These are phyloP conservation scores for Neofusicoccum sp. DNA, from an alignment of 2,329 filamentous ascomycete genomes.

Conservation along the genomic window DNA sequence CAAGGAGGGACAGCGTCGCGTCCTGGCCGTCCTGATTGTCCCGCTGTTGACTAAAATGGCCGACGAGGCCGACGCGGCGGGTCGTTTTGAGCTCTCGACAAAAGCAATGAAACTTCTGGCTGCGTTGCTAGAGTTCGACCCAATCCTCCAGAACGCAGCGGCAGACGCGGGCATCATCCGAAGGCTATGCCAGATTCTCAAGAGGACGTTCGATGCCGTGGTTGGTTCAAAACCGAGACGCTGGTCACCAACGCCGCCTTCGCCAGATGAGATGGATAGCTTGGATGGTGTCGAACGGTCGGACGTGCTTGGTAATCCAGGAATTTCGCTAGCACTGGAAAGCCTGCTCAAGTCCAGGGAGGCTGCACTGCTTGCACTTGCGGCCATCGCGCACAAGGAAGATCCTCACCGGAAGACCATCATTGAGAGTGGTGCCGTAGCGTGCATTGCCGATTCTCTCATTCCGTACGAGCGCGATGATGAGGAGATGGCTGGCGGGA, in stretches of 20 bases:
- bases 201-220: conserved; percentile 63
- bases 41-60: conserved; percentile 51
- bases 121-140: conserved; percentile 73
- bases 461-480: conserved; percentile 47
- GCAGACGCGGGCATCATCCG: conserved; percentile 67
- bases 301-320: conserved; percentile 19
- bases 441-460: conserved; percentile 81
- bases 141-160: conserved; percentile 76
- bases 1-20: conserved; percentile 36
- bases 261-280: conserved; percentile 18
- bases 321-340: conserved; percentile 38
- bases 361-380: conserved; percentile 72
- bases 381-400: conserved; percentile 76
- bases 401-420: conserved; percentile 81
- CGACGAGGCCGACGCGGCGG: conserved; percentile 28
- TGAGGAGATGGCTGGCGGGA: conserved; percentile 24
- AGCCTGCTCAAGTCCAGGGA: conserved; percentile 77
- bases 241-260: conserved; percentile 50
- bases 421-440: conserved; percentile 76
- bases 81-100: conserved; percentile 24
- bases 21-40: conserved; percentile 46
- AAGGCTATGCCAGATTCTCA: conserved; percentile 62
- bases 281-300: conserved; percentile 1
- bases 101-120: conserved; percentile 74
- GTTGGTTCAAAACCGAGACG: conserved; percentile 44